phyloP scores from a whole-genome alignment of 352 stramenopile species.

The Saprolegnia diclina region DNA sequence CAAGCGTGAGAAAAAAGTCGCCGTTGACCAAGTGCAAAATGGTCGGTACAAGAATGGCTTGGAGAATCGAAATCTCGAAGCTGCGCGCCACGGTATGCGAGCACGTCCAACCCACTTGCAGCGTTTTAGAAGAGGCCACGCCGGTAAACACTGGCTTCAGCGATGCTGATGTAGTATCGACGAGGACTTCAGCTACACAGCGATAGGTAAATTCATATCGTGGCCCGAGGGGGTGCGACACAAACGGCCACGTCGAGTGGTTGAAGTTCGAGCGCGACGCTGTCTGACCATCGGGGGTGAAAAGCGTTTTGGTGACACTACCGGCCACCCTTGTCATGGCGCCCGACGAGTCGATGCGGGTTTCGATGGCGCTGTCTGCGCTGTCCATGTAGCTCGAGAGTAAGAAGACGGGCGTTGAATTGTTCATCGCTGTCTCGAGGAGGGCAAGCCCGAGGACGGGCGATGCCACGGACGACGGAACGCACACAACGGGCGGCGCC shows the following conservation, averaged over 20 bases:
- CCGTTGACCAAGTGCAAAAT: slow-evolving; percentile 1
- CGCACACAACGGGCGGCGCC: too few species aligned
- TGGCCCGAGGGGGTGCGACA: background rate
- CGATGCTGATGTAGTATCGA: background rate
- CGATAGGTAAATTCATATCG: background rate
- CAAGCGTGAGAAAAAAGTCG: slow-evolving; percentile 1
- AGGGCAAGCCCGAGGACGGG: background rate
- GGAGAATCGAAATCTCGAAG: background rate
- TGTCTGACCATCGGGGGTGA: background rate
- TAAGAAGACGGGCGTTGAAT: too few species aligned
- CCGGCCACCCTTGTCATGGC: background rate
- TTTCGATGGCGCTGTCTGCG: too few species aligned
- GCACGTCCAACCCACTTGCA: slow-evolving; percentile 1
- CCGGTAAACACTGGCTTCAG: background rate
- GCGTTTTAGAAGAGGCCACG: background rate
- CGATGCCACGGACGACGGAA: background rate
- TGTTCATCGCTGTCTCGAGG: background rate
- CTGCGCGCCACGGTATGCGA: background rate
- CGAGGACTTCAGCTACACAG: background rate
- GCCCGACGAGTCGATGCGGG: too few species aligned
- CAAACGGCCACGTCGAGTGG: background rate
- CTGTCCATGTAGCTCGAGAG: too few species aligned
- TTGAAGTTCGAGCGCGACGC: background rate
- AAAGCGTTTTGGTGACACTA: slow-evolving; percentile 3
- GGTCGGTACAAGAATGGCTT: background rate